A percentile compares a stretch with the other conserved stretches of the same genome.
Evolutionary conservation across 1,284 basidiomycete species (phyloP).

Genomic region (Cryptococcus hybrid): DNA sequence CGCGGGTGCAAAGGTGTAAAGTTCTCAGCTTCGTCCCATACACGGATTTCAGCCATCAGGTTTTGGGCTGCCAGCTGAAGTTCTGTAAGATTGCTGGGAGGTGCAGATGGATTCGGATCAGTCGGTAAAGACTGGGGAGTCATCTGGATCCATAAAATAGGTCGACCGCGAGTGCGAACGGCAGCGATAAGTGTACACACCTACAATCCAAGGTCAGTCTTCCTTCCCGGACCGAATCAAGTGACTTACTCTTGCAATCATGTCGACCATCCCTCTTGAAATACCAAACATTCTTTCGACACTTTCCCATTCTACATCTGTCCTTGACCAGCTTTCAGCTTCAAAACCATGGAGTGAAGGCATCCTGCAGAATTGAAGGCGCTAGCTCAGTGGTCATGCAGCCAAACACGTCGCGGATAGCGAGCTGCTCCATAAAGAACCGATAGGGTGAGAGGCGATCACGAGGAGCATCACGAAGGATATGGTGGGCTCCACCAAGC

Average conservation of each 20-base stretch:
- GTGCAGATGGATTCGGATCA: neutral
- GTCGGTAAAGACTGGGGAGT: neutral
- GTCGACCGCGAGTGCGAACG: slow-evolving; percentile 15
- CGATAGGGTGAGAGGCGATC: slow-evolving; percentile 36
- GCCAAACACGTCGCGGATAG: slow-evolving; percentile 46
- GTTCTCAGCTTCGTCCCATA: slow-evolving; percentile 42
- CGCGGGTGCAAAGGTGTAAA: slow-evolving; percentile 42
- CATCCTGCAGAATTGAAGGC: slow-evolving; percentile 39
- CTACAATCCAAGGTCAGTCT: slow-evolving; percentile 3
- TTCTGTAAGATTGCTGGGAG: slow-evolving; percentile 1
- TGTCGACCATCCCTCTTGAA: slow-evolving; percentile 41
- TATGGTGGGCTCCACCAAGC: slow-evolving; percentile 39
- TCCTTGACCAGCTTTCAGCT: slow-evolving; percentile 35
- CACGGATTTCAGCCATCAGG: slow-evolving; percentile 36
- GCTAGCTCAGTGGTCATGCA: slow-evolving; percentile 45
- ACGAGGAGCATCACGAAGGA: slow-evolving; percentile 34
- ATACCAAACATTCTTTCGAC: slow-evolving; percentile 47
- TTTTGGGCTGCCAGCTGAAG: slow-evolving; percentile 24
- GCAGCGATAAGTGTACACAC: slow-evolving; percentile 32
- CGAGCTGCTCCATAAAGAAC: slow-evolving; percentile 47
- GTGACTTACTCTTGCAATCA: slow-evolving; percentile 39
- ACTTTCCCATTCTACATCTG: slow-evolving; percentile 43
- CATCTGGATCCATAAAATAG: slow-evolving; percentile 5
- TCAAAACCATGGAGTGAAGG: slow-evolving; percentile 47
- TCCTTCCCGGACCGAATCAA: neutral